Percentiles rank a stretch among this genome's conserved stretches.
phyloP scores from a whole-genome alignment of 129 eudicot genomes.

The Flaveria brownii region DNA sequence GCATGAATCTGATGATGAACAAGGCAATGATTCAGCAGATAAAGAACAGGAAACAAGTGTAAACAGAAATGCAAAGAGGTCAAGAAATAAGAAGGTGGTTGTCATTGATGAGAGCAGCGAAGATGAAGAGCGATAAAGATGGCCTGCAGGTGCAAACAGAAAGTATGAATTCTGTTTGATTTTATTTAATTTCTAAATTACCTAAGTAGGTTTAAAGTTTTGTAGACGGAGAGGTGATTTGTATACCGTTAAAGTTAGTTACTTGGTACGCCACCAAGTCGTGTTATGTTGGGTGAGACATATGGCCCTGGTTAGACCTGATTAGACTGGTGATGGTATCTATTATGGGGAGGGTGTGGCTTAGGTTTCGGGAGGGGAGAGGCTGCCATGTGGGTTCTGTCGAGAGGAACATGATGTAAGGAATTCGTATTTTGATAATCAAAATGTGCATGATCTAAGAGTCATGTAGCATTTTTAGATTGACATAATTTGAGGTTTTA shows the following conservation, averaged over 20 bases:
- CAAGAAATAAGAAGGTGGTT: constrained; percentile 49
- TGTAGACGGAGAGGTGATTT: background rate
- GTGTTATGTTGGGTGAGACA: background rate
- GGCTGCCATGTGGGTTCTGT: no score
- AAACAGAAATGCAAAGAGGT: constrained; percentile 50
- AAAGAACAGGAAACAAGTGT: constrained; percentile 28
- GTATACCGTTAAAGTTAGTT: background rate
- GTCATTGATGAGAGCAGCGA: constrained; percentile 77
- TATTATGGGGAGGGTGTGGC: no score
- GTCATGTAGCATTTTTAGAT: no score
- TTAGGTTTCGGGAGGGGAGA: no score
- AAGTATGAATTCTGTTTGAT: background rate
- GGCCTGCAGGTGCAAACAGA: background rate
- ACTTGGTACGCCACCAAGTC: background rate
- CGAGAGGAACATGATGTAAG: no score
- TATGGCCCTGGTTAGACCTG: no score
- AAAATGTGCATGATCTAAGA: no score
- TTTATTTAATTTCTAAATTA: background rate
- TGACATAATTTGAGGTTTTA: no score
- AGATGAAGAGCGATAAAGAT: constrained; percentile 53
- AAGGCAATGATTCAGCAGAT: constrained; percentile 33
- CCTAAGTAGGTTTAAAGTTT: background rate
- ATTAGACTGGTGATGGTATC: no score
- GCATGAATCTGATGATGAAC: constrained; percentile 37
- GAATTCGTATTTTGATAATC: no score